These are phyloP conservation scores for Trichoderma afroharzianum DNA, from an alignment of 2,329 filamentous ascomycete genomes.

Conservation along the genomic window DNA sequence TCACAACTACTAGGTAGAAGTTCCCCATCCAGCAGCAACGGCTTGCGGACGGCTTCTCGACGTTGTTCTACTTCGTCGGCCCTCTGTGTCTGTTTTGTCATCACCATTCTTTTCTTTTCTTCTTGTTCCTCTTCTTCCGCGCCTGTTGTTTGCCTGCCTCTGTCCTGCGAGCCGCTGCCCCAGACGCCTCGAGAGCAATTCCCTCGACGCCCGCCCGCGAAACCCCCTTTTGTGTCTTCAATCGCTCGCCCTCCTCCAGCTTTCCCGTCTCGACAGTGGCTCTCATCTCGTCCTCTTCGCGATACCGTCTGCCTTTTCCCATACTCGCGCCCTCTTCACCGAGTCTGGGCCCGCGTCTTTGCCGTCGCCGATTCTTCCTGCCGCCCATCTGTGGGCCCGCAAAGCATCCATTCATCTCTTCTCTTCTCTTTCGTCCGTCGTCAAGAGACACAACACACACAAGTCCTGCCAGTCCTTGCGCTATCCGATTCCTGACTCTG, in stretches of 20 bases:
- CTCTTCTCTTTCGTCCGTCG: neutral
- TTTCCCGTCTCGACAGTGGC: neutral
- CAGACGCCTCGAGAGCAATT: slow-evolving; percentile 1
- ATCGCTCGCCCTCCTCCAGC: slow-evolving; percentile 9
- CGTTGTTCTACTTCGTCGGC: slow-evolving; percentile 11
- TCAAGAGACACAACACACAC: neutral
- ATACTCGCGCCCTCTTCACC: neutral
- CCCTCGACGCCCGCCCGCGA: slow-evolving; percentile 8
- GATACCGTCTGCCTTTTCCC: neutral
- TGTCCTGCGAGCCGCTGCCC: neutral
- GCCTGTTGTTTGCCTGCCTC: neutral
- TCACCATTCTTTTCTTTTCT: neutral
- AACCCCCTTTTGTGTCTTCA: slow-evolving; percentile 11
- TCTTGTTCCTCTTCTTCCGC: neutral
- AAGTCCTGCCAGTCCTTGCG: neutral
- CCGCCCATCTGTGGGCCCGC: slow-evolving; percentile 9
- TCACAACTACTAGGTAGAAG: neutral
- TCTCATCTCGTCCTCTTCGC: neutral
- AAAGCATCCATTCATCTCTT: neutral
- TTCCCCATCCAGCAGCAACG: slow-evolving; percentile 17
- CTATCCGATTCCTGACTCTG: neutral
- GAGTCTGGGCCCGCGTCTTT: neutral
- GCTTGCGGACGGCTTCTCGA: slow-evolving; percentile 14
- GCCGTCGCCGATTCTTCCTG: slow-evolving; percentile 12
- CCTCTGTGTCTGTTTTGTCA: slow-evolving; percentile 3